phyloP scores from a whole-genome alignment of 768 basidiomycete species.

The Naganishia antarctica region DNA sequence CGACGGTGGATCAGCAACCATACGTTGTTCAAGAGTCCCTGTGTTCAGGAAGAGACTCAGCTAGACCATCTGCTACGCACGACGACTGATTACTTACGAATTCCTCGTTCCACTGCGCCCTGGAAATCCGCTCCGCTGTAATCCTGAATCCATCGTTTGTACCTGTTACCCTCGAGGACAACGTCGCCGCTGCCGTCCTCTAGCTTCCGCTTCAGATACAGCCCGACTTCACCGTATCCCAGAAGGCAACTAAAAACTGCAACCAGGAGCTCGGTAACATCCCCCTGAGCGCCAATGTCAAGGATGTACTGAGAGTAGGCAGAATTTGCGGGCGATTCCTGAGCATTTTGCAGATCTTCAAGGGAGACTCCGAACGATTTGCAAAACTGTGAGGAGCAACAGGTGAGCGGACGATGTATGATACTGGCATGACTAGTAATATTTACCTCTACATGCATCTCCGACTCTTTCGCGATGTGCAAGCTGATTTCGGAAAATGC shows the following conservation, averaged over 20 bases:
- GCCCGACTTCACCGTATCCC: slow-evolving; percentile 87
- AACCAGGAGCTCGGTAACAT: slow-evolving; percentile 67
- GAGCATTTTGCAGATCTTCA: slow-evolving; percentile 60
- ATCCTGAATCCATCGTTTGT: slow-evolving; percentile 56
- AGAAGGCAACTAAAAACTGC: slow-evolving; percentile 78
- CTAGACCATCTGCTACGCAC: background rate
- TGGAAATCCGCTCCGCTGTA: slow-evolving; percentile 72
- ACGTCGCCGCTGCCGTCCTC: slow-evolving; percentile 57
- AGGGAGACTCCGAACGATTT: slow-evolving; percentile 62
- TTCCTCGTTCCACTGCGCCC: slow-evolving; percentile 63
- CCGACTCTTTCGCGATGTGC: slow-evolving; percentile 63
- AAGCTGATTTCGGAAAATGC: slow-evolving; percentile 63
- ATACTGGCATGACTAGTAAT: background rate
- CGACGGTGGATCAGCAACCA: slow-evolving; percentile 63
- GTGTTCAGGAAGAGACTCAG: slow-evolving; percentile 20
- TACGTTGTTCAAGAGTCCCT: slow-evolving; percentile 71
- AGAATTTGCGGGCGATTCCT: slow-evolving; percentile 66
- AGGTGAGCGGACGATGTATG: background rate
- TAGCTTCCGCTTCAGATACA: slow-evolving; percentile 67
- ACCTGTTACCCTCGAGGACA: slow-evolving; percentile 64
- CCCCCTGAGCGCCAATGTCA: slow-evolving; percentile 73
- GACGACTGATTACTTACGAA: slow-evolving; percentile 56
- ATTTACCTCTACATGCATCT: slow-evolving; percentile 59
- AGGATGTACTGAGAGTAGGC: slow-evolving; percentile 85
- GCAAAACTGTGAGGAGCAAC: slow-evolving; percentile 55